These are phyloP conservation scores for Claviceps monticola DNA, from an alignment of 2,329 filamentous ascomycete genomes.

Conservation along the genomic window DNA sequence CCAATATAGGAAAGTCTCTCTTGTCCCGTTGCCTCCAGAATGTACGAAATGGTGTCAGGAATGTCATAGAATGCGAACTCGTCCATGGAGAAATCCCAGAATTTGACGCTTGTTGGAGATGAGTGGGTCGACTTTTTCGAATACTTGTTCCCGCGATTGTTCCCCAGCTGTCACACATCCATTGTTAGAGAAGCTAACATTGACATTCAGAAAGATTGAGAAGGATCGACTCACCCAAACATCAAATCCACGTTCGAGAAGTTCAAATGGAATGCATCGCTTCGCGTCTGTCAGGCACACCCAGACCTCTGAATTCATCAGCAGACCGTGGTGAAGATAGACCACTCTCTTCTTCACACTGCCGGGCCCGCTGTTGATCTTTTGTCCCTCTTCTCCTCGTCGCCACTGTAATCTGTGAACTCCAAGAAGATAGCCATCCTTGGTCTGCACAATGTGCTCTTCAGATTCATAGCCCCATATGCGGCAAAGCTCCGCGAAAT, in stretches of 20 bases:
- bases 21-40: conserved; percentile 70
- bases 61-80: conserved; percentile 98
- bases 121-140: conserved; percentile 79
- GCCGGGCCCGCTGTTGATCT: conserved; percentile 58
- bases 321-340: conserved; percentile 86
- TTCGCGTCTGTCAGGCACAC: conserved; percentile 80
- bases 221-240: conserved; percentile 56
- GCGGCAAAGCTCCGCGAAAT: conserved; percentile 89
- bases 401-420: conserved; percentile 76
- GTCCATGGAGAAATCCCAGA: conserved; percentile 98
- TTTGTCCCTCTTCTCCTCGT: conserved; percentile 64
- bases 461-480: conserved; percentile 87
- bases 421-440: conserved; percentile 84
- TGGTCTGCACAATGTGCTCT: conserved; percentile 90
- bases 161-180: conserved; percentile 51
- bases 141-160: conserved; percentile 98
- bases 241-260: conserved; percentile 87
- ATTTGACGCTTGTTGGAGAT: conserved; percentile 60
- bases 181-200: neutral
- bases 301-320: conserved; percentile 99
- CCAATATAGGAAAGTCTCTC: conserved; percentile 86
- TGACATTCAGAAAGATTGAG: neutral
- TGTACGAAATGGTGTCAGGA: conserved; percentile 84
- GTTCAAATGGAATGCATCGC: conserved; percentile 72
- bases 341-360: conserved; percentile 71